Conservation (phyloP, 768 basidiomycete genomes). For the Boletellus ananas region DNA sequence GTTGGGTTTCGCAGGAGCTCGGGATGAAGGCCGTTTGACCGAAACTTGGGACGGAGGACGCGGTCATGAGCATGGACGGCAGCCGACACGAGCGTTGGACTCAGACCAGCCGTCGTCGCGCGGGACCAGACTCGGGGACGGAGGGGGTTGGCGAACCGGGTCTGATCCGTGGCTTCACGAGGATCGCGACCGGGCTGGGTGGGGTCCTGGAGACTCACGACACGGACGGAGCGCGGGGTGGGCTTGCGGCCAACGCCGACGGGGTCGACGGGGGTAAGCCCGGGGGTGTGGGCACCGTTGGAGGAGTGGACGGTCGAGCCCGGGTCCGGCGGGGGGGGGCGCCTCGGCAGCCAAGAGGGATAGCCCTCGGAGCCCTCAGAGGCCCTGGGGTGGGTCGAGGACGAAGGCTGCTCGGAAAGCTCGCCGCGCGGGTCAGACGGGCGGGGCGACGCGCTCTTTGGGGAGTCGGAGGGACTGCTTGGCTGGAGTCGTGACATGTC, state of each 20-base stretch:
- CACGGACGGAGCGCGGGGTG: constrained; percentile 77
- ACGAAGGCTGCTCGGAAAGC: constrained; percentile 33
- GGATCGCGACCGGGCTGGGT: constrained; percentile 38
- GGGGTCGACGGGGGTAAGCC: constrained; percentile 30
- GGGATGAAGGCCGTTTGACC: constrained; percentile 61
- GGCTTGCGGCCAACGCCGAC: constrained; percentile 62
- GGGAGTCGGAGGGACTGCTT: constrained; percentile 28
- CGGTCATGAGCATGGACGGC: constrained; percentile 31
- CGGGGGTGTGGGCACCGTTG: constrained; percentile 36
- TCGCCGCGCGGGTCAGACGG: constrained; percentile 28
- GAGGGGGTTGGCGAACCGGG: constrained; percentile 38
- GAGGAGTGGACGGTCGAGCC: constrained; percentile 65
- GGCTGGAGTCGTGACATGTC: constrained; percentile 37
- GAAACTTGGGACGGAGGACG: constrained; percentile 60
- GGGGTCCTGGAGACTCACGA: constrained; percentile 65
- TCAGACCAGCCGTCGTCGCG: constrained; percentile 44
- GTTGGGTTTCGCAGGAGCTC: constrained; percentile 64
- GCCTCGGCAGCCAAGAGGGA: constrained; percentile 79
- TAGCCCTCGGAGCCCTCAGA: constrained; percentile 62
- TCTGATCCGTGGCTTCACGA: constrained; percentile 50
- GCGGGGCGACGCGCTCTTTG: constrained; percentile 26
- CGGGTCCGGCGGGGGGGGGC: constrained; percentile 74
- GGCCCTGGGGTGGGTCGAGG: constrained; percentile 31
- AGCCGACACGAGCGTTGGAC: constrained; percentile 43
- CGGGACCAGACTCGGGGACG: constrained; percentile 56